phyloP scores from a whole-genome alignment of 148 eudicot genomes.

The Simmondsia chinensis region DNA sequence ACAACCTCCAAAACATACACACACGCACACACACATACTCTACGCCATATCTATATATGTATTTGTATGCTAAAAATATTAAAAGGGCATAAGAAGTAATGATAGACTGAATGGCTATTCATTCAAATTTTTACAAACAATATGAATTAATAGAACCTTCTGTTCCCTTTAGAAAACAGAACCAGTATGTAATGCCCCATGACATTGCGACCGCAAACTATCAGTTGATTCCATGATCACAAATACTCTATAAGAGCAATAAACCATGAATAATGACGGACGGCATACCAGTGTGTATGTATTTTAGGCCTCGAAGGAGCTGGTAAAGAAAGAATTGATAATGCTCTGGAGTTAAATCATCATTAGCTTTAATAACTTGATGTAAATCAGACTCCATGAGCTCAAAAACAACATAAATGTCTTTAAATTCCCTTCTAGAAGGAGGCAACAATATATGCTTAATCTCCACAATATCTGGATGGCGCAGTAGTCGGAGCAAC shows the following conservation, averaged over 20 bases:
- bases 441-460: conserved; percentile 85
- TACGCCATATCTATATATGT: too few relatives aligned
- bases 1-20: too few relatives aligned
- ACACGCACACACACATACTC: too few relatives aligned
- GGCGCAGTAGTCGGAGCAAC: conserved; percentile 79
- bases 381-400: conserved; percentile 92
- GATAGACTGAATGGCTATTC: too few relatives aligned
- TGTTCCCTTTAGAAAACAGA: too few relatives aligned
- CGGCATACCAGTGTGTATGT: conserved; percentile 67
- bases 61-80: too few relatives aligned
- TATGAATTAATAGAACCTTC: too few relatives aligned
- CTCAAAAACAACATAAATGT: conserved; percentile 89
- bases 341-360: conserved; percentile 85
- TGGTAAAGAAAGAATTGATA: conserved; percentile 86
- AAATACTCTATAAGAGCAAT: not conserved
- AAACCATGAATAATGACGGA: not conserved
- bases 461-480: conserved; percentile 89
- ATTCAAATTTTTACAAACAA: too few relatives aligned
- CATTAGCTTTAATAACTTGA: conserved; percentile 96
- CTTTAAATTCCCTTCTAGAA: conserved; percentile 84
- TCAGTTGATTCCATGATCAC: too few relatives aligned
- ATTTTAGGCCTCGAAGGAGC: conserved; percentile 73
- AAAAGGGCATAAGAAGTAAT: too few relatives aligned
- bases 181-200: too few relatives aligned
- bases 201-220: too few relatives aligned